Conservation (phyloP, 169 alveolate genomes). For the Toxoplasma gondii region DNA sequence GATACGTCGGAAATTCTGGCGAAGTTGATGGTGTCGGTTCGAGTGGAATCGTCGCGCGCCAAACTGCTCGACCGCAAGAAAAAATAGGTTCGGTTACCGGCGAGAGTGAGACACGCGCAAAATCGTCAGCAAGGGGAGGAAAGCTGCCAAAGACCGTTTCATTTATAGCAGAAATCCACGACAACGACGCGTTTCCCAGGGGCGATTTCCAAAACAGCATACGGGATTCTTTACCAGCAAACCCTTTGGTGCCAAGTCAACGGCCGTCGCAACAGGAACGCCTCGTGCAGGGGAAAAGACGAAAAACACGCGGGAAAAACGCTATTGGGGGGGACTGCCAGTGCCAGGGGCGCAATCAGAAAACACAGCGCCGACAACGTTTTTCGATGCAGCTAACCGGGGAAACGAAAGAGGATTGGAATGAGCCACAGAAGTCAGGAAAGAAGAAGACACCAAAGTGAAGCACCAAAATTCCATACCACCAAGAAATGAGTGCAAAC, state of each 20-base stretch:
- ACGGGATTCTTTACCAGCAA: background rate
- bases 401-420: background rate
- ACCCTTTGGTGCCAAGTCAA: background rate
- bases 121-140: background rate
- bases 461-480: background rate
- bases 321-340: background rate
- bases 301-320: background rate
- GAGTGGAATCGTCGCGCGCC: background rate
- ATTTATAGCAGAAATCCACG: background rate
- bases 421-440: background rate
- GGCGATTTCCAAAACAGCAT: background rate
- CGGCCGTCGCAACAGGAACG: background rate
- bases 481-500: background rate
- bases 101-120: conserved; percentile 11
- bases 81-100: background rate
- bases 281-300: background rate
- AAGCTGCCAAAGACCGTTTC: background rate
- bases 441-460: background rate
- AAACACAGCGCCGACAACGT: background rate
- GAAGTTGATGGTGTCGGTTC: background rate
- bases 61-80: background rate
- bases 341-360: background rate
- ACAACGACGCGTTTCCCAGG: background rate
- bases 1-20: background rate
- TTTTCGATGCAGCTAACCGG: background rate